Base-by-base conservation (phyloP, 2,329 filamentous ascomycete genomes). In the Ceratocystis diversiconidia region DNA sequence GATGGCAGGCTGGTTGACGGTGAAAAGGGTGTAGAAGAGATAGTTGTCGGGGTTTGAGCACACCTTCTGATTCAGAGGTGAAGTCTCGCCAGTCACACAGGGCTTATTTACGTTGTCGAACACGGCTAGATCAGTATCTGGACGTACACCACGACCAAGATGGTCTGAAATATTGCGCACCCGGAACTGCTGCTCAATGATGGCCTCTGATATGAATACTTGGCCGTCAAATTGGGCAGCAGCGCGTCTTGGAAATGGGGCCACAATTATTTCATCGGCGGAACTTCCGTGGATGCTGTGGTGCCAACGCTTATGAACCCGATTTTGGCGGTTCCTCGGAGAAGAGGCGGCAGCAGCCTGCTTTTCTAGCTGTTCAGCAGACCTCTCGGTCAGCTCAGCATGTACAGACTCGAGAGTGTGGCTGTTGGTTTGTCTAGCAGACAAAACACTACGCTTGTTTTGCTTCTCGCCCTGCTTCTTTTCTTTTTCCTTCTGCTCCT, bases 1-100 rank as follows among this genome's bases (percentile, higher is more conserved):
- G 15, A 59, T 43, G 30, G 66, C 66, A 15, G 57, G 57, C 36
- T 65, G 72, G 43, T 70, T 71, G 5, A 83, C 72, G 0, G 75
- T 79, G 52, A 82, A 82, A 0, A 75, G 73, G 61, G 80, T 79
- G 71, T 78, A 79, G 71, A 82, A 84, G 1, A 85, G 73, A 67
- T 81, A 79, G 12, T 78, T 73, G 15, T 78, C 72, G 1, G 78
- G 78, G 2, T 72, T 70, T 1, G 75, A 71, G 69, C 82, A 84
- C 30, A 74, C 65, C 59, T 60, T 61, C 8, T 55, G 70, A 68
- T 19, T 59, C 57, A 5, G 25, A 28, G 5, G 66, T 52, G 19
- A 66, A 64, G 15, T 68, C 48, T 70, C 69, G 48, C 70, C 69
- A 25, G 71, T 71, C 30, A 76, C 67, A 62, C 80, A 82, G 0